These are phyloP conservation scores for Nakataea oryzae DNA, from an alignment of 2,329 filamentous ascomycete genomes.

Conservation along the genomic window DNA sequence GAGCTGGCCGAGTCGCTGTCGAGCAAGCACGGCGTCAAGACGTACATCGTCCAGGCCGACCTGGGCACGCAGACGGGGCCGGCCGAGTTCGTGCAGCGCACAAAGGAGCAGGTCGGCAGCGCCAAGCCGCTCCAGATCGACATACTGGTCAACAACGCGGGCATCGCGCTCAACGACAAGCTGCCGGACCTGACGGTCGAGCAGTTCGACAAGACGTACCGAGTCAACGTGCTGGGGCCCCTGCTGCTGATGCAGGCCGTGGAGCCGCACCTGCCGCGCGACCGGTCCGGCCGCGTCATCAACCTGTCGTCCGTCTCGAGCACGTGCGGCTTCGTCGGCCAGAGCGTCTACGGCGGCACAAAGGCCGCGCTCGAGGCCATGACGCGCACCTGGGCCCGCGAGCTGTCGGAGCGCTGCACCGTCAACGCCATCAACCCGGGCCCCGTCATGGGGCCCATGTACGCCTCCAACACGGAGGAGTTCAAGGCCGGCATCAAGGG, in stretches of 20 bases:
- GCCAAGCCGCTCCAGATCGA: slow-evolving; percentile 54
- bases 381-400: slow-evolving; percentile 48
- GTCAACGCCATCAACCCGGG: slow-evolving; percentile 50
- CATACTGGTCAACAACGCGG: slow-evolving; percentile 83
- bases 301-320: slow-evolving; percentile 45
- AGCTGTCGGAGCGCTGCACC: slow-evolving; percentile 40
- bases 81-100: slow-evolving; percentile 38
- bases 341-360: slow-evolving; percentile 45
- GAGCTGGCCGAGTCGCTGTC: slow-evolving; percentile 55
- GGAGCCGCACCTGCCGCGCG: slow-evolving; percentile 56
- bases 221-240: slow-evolving; percentile 74
- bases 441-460: slow-evolving; percentile 43
- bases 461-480: slow-evolving; percentile 28
- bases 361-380: slow-evolving; percentile 50
- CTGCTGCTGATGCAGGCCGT: slow-evolving; percentile 68
- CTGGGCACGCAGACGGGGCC: slow-evolving; percentile 53
- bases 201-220: slow-evolving; percentile 64
- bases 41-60: slow-evolving; percentile 59
- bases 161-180: slow-evolving; percentile 54
- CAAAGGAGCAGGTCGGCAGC: slow-evolving; percentile 44
- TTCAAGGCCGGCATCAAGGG: slow-evolving; percentile 30
- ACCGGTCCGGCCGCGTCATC: slow-evolving; percentile 50
- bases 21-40: slow-evolving; percentile 45
- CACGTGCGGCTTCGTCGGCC: slow-evolving; percentile 41
- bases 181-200: slow-evolving; percentile 50